Evolutionary conservation across 495 filamentous ascomycete genomes (phyloP).

Genomic region (Annulohypoxylon bovei): DNA sequence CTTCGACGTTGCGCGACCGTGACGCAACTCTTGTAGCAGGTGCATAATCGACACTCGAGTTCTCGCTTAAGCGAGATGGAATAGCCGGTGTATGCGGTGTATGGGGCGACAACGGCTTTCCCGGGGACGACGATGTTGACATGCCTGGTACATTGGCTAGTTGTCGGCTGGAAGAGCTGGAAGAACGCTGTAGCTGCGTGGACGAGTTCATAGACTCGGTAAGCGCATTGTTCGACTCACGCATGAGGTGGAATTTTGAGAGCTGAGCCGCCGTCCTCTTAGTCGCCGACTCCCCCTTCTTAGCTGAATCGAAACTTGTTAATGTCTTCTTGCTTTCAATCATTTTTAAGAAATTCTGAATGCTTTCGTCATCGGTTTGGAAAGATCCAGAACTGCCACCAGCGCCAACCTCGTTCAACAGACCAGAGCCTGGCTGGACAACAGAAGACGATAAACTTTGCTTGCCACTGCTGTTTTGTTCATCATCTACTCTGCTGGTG

Average conservation of each 20-base stretch:
- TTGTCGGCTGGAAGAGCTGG: conserved; percentile 84
- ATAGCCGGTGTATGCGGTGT: conserved; percentile 95
- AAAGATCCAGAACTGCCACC: conserved; percentile 81
- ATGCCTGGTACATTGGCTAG: conserved; percentile 84
- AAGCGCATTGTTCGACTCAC: conserved; percentile 83
- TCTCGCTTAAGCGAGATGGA: conserved; percentile 89
- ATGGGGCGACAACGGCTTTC: conserved; percentile 89
- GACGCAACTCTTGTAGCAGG: conserved; percentile 41
- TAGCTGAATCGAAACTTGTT: conserved; percentile 70
- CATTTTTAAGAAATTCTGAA: conserved; percentile 89
- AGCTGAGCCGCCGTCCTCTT: conserved; percentile 75
- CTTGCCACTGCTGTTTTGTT: conserved; percentile 85
- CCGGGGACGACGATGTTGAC: conserved; percentile 88
- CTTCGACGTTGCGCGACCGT: conserved; percentile 28
- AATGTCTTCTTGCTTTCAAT: conserved; percentile 84
- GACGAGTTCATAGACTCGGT: conserved; percentile 91
- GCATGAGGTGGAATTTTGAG: conserved; percentile 81
- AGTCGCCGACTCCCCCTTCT: conserved; percentile 66
- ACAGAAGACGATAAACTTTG: conserved; percentile 83
- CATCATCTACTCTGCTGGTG: conserved; percentile 79
- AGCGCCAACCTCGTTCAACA: conserved; percentile 75
- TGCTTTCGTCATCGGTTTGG: conserved; percentile 88
- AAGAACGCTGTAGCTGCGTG: conserved; percentile 81
- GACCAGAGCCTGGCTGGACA: conserved; percentile 84
- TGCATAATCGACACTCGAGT: conserved; percentile 82